Conservation (phyloP, 2,329 filamentous ascomycete species). For the Didymella sp. region DNA sequence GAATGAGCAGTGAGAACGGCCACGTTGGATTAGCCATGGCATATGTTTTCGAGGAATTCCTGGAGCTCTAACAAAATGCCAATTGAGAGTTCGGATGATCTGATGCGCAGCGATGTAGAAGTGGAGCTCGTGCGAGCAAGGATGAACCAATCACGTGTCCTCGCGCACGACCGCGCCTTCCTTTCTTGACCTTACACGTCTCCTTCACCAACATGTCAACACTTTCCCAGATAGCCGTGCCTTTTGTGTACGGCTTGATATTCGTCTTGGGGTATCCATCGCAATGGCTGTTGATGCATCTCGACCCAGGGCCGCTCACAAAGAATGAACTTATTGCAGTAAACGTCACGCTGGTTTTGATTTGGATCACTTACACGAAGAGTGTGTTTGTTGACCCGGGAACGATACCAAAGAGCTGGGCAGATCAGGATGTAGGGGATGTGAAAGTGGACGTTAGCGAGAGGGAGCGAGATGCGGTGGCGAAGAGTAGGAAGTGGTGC, state of each 20-base stretch:
- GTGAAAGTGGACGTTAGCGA: constrained; percentile 1
- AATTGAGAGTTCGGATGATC: not conserved
- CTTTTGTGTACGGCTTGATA: constrained; percentile 70
- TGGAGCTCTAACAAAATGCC: not conserved
- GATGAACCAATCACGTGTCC: constrained; percentile 34
- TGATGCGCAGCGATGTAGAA: not conserved
- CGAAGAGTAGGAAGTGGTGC: constrained; percentile 68
- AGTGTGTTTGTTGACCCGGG: constrained; percentile 68
- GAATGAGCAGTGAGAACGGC: constrained; percentile 43
- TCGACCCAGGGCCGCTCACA: constrained; percentile 66
- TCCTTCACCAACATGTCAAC: constrained; percentile 7
- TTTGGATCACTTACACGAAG: constrained; percentile 74
- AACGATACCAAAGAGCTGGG: constrained; percentile 53
- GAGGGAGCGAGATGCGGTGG: constrained; percentile 14
- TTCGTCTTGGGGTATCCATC: constrained; percentile 74
- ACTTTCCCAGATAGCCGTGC: constrained; percentile 65
- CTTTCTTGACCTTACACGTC: constrained; percentile 1
- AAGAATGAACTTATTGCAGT: constrained; percentile 66
- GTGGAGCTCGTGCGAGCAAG: constrained; percentile 4
- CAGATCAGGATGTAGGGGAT: constrained; percentile 15
- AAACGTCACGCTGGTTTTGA: constrained; percentile 68
- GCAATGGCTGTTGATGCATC: constrained; percentile 70
- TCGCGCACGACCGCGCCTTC: constrained; percentile 20
- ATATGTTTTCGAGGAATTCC: not conserved
- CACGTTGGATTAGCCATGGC: constrained; percentile 35